Percentiles rank a stretch among this genome's conserved stretches.
These are phyloP conservation scores for Arthrinium phaeospermum DNA, from an alignment of 2,329 filamentous ascomycete genomes.

Conservation along the genomic window DNA sequence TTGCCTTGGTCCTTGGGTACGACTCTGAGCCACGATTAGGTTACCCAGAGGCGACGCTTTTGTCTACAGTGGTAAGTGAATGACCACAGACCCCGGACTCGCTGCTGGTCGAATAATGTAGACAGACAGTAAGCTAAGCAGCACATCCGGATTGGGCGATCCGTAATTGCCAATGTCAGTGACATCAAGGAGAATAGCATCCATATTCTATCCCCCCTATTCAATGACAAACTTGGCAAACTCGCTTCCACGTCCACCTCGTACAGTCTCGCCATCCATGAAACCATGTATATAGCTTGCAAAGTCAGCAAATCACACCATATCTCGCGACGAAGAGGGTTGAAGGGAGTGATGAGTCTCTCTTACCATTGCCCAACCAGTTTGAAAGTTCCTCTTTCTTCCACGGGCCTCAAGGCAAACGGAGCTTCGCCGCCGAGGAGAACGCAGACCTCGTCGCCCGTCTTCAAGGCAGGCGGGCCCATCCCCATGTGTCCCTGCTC, in stretches of 20 bases:
- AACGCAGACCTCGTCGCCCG: not conserved
- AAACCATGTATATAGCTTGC: not conserved
- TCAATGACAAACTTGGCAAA: not conserved
- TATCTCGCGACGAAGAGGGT: not conserved
- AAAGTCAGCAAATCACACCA: not conserved
- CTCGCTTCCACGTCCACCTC: not conserved
- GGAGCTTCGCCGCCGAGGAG: not conserved
- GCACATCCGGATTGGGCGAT: too few species aligned
- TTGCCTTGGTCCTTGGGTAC: too few species aligned
- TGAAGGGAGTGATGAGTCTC: not conserved
- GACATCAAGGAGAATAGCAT: not conserved
- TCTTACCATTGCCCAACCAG: constrained; percentile 2
- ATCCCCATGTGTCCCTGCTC: not conserved
- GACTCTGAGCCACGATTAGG: too few species aligned
- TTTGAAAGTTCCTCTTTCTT: not conserved
- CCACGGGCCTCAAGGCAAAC: not conserved
- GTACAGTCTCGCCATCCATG: constrained; percentile 1
- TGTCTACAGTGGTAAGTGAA: too few species aligned
- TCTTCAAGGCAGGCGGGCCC: not conserved
- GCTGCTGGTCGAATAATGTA: too few species aligned
- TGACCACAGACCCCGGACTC: too few species aligned
- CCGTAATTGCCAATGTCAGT: too few species aligned
- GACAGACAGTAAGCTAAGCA: too few species aligned
- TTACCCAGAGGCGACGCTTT: too few species aligned
- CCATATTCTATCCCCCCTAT: not conserved